A percentile compares a stretch with the other conserved stretches of the same genome.
Conservation (phyloP, 768 basidiomycete genomes). For the Pleurotus platypus region DNA sequence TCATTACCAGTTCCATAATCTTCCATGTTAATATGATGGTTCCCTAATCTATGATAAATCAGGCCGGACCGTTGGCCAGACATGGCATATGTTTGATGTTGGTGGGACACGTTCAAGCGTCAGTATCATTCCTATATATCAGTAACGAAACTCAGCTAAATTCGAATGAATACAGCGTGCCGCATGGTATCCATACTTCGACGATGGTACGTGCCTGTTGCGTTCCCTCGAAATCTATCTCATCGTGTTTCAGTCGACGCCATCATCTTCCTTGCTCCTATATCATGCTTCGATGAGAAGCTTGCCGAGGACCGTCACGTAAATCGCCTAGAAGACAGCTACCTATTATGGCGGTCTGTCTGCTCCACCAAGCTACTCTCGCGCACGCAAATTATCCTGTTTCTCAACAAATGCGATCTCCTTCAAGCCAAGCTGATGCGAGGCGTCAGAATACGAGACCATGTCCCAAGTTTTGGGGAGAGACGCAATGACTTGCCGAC, state of each 20-base stretch:
- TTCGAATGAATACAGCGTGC: constrained; percentile 42
- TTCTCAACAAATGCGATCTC: constrained; percentile 72
- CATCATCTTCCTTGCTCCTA: constrained; percentile 79
- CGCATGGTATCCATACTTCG: constrained; percentile 80
- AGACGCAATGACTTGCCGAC: constrained; percentile 67
- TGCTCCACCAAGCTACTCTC: constrained; percentile 63
- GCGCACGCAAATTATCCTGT: constrained; percentile 52
- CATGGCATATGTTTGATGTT: constrained; percentile 71
- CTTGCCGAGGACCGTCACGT: constrained; percentile 66
- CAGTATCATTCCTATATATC: constrained; percentile 23
- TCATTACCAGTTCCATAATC: constrained; percentile 1
- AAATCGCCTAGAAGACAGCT: constrained; percentile 69
- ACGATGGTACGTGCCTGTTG: constrained; percentile 46
- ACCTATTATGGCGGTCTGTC: constrained; percentile 73
- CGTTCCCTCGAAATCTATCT: background rate
- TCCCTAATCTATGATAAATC: background rate
- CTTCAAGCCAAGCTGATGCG: constrained; percentile 68
- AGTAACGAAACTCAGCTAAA: constrained; percentile 2
- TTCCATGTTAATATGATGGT: background rate
- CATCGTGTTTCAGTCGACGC: constrained; percentile 50
- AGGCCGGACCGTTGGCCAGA: constrained; percentile 55
- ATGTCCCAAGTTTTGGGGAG: constrained; percentile 71
- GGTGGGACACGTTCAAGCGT: constrained; percentile 72
- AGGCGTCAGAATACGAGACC: constrained; percentile 63
- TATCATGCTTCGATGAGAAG: constrained; percentile 81